phyloP scores from a whole-genome alignment of 2,329 filamentous ascomycete genomes.

The Neoscytalidium dimidiatum region DNA sequence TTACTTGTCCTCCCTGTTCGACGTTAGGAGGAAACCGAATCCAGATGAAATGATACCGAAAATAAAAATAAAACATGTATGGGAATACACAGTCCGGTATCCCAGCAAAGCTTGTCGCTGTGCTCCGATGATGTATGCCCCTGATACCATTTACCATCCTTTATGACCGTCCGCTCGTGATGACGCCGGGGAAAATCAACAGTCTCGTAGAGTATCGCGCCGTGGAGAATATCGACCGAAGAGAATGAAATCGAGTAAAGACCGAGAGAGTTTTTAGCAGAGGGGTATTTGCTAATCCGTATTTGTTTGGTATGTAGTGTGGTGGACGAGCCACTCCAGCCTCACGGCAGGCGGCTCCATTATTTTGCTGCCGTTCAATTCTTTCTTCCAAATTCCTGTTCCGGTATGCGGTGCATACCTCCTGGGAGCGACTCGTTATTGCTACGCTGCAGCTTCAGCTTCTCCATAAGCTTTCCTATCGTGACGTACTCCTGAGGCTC shows the following conservation, averaged over 20 bases:
- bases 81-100: not conserved
- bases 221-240: slow-evolving; percentile 9
- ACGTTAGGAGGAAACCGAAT: not conserved
- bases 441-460: slow-evolving; percentile 69
- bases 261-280: slow-evolving; percentile 1
- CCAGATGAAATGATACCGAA: slow-evolving; percentile 11
- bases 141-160: slow-evolving; percentile 16
- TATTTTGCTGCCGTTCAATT: not conserved
- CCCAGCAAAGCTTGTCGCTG: slow-evolving; percentile 11
- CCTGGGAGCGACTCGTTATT: slow-evolving; percentile 33
- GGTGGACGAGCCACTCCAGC: not conserved
- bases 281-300: slow-evolving; percentile 10
- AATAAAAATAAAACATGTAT: not conserved
- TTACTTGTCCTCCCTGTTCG: slow-evolving; percentile 10
- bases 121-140: slow-evolving; percentile 15
- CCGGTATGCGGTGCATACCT: slow-evolving; percentile 35
- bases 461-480: slow-evolving; percentile 82
- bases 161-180: slow-evolving; percentile 10
- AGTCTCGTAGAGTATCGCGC: not conserved
- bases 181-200: slow-evolving; percentile 16
- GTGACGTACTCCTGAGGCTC: slow-evolving; percentile 77
- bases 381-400: slow-evolving; percentile 24
- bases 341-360: not conserved
- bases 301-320: slow-evolving; percentile 1
- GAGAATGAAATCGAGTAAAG: slow-evolving; percentile 18